Base-by-base conservation (phyloP, 75 land plant genomes). In the Adiantum capillusveneris region DNA sequence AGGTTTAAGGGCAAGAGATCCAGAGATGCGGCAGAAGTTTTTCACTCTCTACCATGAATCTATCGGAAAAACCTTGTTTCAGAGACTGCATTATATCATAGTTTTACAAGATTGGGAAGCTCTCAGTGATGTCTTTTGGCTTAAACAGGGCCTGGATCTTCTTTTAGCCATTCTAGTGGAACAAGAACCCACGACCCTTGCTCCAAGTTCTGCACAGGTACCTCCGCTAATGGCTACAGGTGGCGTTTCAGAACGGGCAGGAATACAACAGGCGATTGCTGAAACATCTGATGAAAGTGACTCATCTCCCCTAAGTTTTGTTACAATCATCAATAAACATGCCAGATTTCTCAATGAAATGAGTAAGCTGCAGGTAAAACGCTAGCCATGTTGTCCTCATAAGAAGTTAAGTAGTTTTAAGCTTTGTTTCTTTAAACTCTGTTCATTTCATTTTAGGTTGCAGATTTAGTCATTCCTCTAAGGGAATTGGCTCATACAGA, bases 71-170 rank as follows among this genome's bases (percentile, higher is more conserved):
- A 95, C 88, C 14, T 65, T 95, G 64, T 95, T 90, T 43, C 57
- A 67, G 36, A 74, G 99, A 58, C 70, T 95, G 43, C 97, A 95
- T 54, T 95, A 78, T 55, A 95, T 95, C 19, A 95, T 95, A 44
- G 93, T 87, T 63, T 57, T 60, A 27, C 99, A 95, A 65, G 99
- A 95, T 25, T 95, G 99, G 99, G 99, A 95, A 67, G 97, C 99
- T 57, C 62, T 90, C 36, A 90, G 99, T 68, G 99, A 95, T 77
- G 86, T 82, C 16, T 95, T 95, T 73, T 95, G 99, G 99, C 76
- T 95, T 16, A 95, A 95, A 68, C 99, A 95, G 65, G 91, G 93
- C 0, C 78, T 95, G 58, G 99, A 95, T 73, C 83, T 95, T 69
- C 73, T 95, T 41, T 48, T 95, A 44, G 97, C 99, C 24, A 75